Base-by-base conservation (phyloP, 306 rosid species). In the Bauhinia variegata region DNA sequence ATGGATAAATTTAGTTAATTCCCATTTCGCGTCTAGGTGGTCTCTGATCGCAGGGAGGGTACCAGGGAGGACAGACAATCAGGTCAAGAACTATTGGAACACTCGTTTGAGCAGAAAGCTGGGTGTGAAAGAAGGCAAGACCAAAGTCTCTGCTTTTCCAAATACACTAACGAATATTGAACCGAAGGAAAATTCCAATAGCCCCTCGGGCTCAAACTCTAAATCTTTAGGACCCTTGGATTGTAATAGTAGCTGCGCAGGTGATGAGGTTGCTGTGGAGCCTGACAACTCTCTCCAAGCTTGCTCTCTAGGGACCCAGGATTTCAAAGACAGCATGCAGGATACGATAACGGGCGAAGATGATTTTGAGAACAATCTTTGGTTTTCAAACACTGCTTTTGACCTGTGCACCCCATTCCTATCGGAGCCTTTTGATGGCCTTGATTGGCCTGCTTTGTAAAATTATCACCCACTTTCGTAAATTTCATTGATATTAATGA, bases 61-160 rank as follows among this genome's bases (percentile, higher is more conserved):
- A n/a, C 89, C 89, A 3, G 92, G 92, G 10, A 84, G 92, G 57
- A 87, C 92, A 3, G 92, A 87, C 72, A 87, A 84, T 54, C 89
- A 87, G 54, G 89, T 87, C 13, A 87, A 87, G 79, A 87, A 87
- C 53, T 81, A 81, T 12, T 87, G 92, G 92, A 87, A 84, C 75
- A 64, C 87, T 74, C 79, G 56, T 74, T 79, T 87, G 79, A 84
- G 82, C 75, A 87, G 82, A 41, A 87, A 76, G 75, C 70, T 78
- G 53, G 79, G 88, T 4, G 60, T 75, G 1, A 57, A 46, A 16
- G 78, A 72, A 44, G 76, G 4, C 38, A 86, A 69, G 48, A 43
- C 10, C 37, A 80, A 80, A 56, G n/a, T 3, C 5, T 15, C 14
- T 37, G 68, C 8, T 14, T 11, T 57, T 12, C 5, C 23, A 6